phyloP scores from a whole-genome alignment of 2,329 filamentous ascomycete species.

The Fusarium sp. region DNA sequence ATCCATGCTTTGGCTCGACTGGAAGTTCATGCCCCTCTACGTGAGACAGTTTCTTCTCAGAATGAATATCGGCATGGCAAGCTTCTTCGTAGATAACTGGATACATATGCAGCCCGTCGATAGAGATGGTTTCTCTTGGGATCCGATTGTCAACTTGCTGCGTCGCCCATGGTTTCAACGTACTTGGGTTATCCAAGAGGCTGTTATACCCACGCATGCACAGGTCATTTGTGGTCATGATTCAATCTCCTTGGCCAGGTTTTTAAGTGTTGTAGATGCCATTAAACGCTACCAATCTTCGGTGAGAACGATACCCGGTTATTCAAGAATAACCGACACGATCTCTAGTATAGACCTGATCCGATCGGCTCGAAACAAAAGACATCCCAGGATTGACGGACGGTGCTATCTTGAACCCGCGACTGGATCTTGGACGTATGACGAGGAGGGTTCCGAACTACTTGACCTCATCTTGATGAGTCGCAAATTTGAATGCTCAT shows the following conservation, averaged over 20 bases:
- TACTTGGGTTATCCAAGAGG: neutral
- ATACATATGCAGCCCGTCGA: rapidly evolving
- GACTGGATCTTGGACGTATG: rapidly evolving
- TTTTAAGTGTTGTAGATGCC: rapidly evolving
- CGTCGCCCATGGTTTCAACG: neutral
- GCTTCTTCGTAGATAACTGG: rapidly evolving
- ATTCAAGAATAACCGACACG: rapidly evolving
- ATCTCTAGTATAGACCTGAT: neutral
- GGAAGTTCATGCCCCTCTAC: neutral
- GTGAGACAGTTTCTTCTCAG: rapidly evolving
- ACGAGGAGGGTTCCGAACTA: rapidly evolving
- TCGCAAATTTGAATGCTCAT: neutral
- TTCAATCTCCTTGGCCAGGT: rapidly evolving
- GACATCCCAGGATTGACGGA: rapidly evolving
- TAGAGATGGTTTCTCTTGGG: rapidly evolving
- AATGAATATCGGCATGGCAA: rapidly evolving
- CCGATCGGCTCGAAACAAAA: rapidly evolving
- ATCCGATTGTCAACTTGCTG: rapidly evolving
- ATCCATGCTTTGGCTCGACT: neutral
- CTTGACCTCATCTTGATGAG: neutral
- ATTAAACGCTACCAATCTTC: neutral
- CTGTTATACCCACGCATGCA: neutral
- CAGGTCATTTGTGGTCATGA: neutral
- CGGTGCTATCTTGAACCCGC: rapidly evolving
- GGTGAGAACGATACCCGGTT: rapidly evolving